phyloP scores from a whole-genome alignment of 306 rosid genomes.

The Rubus idaeus region DNA sequence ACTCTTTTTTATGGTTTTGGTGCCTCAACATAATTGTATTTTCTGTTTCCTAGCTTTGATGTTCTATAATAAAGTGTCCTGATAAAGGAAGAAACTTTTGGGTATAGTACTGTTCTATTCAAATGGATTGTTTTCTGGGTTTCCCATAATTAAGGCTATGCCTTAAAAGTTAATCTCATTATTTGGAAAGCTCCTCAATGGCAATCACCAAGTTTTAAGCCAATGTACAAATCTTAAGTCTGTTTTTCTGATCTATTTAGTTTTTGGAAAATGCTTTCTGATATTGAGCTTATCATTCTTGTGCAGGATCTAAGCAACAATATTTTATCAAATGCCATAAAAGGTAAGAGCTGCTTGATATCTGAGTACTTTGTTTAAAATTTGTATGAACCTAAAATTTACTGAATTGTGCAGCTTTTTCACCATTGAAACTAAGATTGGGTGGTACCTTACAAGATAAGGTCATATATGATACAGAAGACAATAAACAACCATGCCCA shows the following conservation, averaged over 20 bases:
- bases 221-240: not conserved
- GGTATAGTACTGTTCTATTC: not conserved
- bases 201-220: not conserved
- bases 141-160: not conserved
- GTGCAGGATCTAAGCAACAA: conserved; percentile 75
- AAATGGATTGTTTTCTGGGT: not conserved
- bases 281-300: conserved; percentile 18
- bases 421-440: conserved; percentile 82
- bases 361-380: not conserved
- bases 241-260: not conserved
- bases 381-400: conserved; percentile 7
- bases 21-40: not conserved
- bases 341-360: conserved; percentile 45
- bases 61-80: not conserved
- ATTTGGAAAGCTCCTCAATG: not conserved
- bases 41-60: not conserved
- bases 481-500: conserved; percentile 44
- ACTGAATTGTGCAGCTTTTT: conserved; percentile 64
- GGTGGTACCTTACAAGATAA: conserved; percentile 92
- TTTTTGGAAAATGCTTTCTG: conserved; percentile 8
- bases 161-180: not conserved
- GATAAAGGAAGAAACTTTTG: not conserved
- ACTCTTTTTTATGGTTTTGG: not conserved
- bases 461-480: conserved; percentile 66
- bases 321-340: conserved; percentile 71